Evolutionary conservation across 2,329 filamentous ascomycete species (phyloP).

Genomic region (Pseudogymnoascus sp.): DNA sequence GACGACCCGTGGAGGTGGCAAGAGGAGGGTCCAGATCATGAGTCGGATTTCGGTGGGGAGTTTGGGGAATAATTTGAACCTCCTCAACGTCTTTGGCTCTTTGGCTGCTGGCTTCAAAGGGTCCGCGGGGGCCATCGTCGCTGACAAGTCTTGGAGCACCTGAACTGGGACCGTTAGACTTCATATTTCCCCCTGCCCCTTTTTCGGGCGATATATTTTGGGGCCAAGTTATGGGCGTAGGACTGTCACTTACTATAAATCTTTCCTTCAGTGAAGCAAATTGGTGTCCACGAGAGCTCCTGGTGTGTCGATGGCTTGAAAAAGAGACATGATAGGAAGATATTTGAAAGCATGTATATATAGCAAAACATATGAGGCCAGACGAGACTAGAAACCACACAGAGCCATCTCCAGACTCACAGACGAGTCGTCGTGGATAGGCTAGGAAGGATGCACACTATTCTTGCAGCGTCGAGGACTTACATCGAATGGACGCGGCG

Average conservation of each 20-base stretch:
- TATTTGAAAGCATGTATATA: background rate
- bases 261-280: background rate
- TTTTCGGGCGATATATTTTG: background rate
- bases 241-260: background rate
- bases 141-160: background rate
- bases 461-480: background rate
- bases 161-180: background rate
- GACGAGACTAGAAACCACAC: background rate
- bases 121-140: background rate
- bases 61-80: conserved; percentile 13
- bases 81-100: background rate
- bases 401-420: background rate
- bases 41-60: conserved; percentile 19
- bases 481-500: background rate
- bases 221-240: background rate
- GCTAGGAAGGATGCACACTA: background rate
- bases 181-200: background rate
- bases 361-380: background rate
- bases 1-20: conserved; percentile 40
- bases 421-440: background rate
- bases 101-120: background rate
- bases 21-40: conserved; percentile 38
- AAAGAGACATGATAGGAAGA: background rate
- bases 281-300: background rate
- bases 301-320: background rate